Evolutionary conservation across 2,329 filamentous ascomycete species (phyloP).

Genomic region (Diplodia corticola): DNA sequence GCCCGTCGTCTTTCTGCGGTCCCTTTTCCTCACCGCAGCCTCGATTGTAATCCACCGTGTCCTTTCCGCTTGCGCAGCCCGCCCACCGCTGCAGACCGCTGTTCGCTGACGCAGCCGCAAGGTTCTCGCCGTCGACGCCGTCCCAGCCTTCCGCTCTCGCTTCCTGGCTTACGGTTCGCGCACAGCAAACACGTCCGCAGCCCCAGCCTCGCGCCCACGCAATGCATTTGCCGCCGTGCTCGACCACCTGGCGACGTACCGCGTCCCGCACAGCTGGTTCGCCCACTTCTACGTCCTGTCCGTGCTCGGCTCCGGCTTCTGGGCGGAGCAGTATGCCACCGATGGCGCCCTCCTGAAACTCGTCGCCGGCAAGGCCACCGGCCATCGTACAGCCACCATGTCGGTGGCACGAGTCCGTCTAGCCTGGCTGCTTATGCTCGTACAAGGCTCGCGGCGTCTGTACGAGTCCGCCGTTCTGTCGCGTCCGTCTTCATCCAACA

Average conservation of each 20-base stretch:
- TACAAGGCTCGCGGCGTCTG: slow-evolving; percentile 74
- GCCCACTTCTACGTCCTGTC: slow-evolving; percentile 81
- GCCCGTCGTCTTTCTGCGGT: slow-evolving; percentile 34
- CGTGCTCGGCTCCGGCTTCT: slow-evolving; percentile 68
- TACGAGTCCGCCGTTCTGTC: slow-evolving; percentile 63
- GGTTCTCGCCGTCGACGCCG: slow-evolving; percentile 53
- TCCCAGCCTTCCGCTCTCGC: slow-evolving; percentile 54
- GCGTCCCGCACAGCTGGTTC: slow-evolving; percentile 88
- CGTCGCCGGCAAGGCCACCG: slow-evolving; percentile 53
- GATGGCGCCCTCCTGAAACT: slow-evolving; percentile 45
- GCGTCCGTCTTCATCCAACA: slow-evolving; percentile 69
- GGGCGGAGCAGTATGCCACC: slow-evolving; percentile 64
- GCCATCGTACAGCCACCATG: slow-evolving; percentile 35
- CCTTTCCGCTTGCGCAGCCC: slow-evolving; percentile 25
- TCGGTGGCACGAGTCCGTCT: slow-evolving; percentile 65
- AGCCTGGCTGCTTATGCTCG: slow-evolving; percentile 70
- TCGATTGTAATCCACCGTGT: slow-evolving; percentile 42
- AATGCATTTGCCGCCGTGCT: slow-evolving; percentile 37
- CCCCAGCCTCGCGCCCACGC: slow-evolving; percentile 11
- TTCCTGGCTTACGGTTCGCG: slow-evolving; percentile 64
- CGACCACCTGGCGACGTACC: slow-evolving; percentile 54
- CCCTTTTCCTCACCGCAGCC: slow-evolving; percentile 41
- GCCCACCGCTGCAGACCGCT: slow-evolving; percentile 19
- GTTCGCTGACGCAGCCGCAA: slow-evolving; percentile 29
- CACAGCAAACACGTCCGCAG: slow-evolving; percentile 30